Base-by-base conservation (phyloP, 1,284 basidiomycete genomes). In the Austropuccinia psidii region DNA sequence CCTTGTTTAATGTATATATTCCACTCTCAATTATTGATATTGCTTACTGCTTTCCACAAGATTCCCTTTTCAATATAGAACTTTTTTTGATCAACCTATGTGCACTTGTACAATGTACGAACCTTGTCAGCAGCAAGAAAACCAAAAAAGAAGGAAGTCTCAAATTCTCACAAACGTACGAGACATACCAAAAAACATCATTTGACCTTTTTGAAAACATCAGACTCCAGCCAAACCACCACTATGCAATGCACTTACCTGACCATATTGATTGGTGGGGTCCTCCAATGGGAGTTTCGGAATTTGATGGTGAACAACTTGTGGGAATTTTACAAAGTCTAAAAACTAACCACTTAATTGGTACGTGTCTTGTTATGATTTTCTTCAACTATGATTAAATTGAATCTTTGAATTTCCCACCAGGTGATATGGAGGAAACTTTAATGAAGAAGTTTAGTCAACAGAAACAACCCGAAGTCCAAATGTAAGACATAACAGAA, bases 261-360 rank as follows among this genome's bases (percentile, higher is more conserved):
- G 58, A 50, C 41, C 74, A 73, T 37, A 49, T 65, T 41, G n/a
- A 9, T 37, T 75, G 58, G 70, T 75, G 74, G 74, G 74, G 74
- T 29, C 74, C 74, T 2, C 60, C 74, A 19, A 68, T 75, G 73
- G 49, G 54, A 33, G 47, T 74, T 33, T 65, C 74, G n/a, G 74
- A 74, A 64, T 75, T 73, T 37, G 37, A 50, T 19, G 66, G 66
- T 19, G 74, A 74, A 35, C 33, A 60, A 62, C 33, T 69, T 29
- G 45, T 60, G 49, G 73, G 73, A 19, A 41, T 74, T 21, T 45
- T 75, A 24, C 74, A 68, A 57, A 73, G 58, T 29, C 43, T 67
- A n/a, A 73, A 74, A 31, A 37, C 74, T 37, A 75, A 75, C n/a
- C n/a, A n/a, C n/a, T n/a, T n/a, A n/a, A n/a, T n/a, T n/a, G n/a